phyloP scores from a whole-genome alignment of 1,284 basidiomycete genomes.

The Macrocystidia cucumis region DNA sequence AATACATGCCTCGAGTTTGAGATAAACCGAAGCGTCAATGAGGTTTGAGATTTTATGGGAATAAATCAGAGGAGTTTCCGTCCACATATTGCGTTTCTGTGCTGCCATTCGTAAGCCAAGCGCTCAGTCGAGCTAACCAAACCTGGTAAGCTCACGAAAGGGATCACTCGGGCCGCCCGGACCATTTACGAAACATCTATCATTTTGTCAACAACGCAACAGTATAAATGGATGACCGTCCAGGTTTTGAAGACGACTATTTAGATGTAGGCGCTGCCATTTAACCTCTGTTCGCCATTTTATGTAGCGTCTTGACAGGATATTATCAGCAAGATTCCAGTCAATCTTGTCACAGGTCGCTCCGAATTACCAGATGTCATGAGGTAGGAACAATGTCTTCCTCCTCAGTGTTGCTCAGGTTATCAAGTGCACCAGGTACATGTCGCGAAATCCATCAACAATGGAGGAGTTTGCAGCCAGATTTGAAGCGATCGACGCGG shows the following conservation, averaged over 20 bases:
- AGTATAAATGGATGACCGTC: too few species aligned
- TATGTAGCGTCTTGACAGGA: slow-evolving; percentile 5
- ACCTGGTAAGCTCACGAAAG: too few species aligned
- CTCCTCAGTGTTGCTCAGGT: not conserved
- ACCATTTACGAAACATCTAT: too few species aligned
- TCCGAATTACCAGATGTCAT: slow-evolving; percentile 18
- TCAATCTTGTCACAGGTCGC: slow-evolving; percentile 18
- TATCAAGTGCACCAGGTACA: slow-evolving; percentile 12
- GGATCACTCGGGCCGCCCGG: too few species aligned
- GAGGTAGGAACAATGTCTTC: slow-evolving; percentile 12
- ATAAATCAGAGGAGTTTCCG: slow-evolving; percentile 54
- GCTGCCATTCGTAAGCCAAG: too few species aligned
- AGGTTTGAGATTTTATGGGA: slow-evolving; percentile 47
- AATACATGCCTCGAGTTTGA: slow-evolving; percentile 58
- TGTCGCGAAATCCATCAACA: slow-evolving; percentile 17
- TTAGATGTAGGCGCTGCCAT: too few species aligned
- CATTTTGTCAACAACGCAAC: too few species aligned
- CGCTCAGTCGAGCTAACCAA: too few species aligned
- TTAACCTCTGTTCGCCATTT: too few species aligned
- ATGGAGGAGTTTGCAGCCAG: slow-evolving; percentile 16
- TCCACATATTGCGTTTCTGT: too few species aligned
- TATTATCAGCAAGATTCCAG: slow-evolving; percentile 14
- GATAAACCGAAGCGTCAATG: slow-evolving; percentile 45
- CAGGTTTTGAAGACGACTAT: too few species aligned
- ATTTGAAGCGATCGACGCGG: slow-evolving; percentile 9